Evolutionary conservation across 192 early-diverging fungal genomes (phyloP).

Genomic region (Dispira parvispora): DNA sequence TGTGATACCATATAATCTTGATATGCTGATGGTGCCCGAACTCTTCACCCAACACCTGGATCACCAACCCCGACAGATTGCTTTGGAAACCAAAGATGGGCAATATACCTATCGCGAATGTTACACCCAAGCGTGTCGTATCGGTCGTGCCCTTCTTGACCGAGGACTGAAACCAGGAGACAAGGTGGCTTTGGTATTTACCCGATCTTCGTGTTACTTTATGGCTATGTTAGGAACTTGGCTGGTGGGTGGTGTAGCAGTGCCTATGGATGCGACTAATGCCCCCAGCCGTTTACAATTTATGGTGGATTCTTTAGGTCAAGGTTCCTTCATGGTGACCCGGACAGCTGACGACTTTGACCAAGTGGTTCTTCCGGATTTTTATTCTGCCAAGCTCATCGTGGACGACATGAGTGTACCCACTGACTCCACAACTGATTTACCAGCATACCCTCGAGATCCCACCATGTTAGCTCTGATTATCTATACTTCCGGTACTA

Average conservation of each 20-base stretch:
- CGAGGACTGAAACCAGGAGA: neutral
- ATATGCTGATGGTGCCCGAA: neutral
- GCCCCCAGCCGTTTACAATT: neutral
- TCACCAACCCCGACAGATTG: neutral
- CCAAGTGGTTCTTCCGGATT: neutral
- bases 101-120: neutral
- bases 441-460: neutral
- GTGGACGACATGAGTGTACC: neutral
- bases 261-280: neutral
- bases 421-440: neutral
- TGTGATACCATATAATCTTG: neutral
- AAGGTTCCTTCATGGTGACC: neutral
- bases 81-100: neutral
- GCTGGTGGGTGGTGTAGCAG: neutral
- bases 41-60: neutral
- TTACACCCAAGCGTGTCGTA: neutral
- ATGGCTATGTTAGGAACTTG: neutral
- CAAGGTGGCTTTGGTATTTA: neutral
- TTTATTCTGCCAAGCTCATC: neutral
- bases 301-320: neutral
- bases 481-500: constrained; percentile 6
- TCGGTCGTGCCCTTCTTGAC: neutral
- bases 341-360: too few species aligned
- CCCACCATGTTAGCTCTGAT: neutral
- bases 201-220: neutral